phyloP scores from a whole-genome alignment of 139 green algal genomes.

The Picochlorum sp. region DNA sequence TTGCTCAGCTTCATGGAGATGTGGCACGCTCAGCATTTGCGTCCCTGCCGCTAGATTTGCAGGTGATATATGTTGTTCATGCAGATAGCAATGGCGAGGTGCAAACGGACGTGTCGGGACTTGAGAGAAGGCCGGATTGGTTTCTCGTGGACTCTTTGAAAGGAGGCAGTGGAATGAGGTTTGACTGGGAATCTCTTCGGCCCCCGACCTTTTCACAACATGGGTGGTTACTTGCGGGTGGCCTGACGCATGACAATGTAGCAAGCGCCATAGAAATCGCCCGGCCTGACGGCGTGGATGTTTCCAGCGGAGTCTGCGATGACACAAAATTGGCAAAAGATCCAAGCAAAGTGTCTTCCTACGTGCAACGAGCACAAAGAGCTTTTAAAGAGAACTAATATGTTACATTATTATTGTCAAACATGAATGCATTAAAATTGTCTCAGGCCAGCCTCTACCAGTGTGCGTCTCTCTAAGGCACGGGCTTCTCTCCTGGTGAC shows the following conservation, averaged over 20 bases:
- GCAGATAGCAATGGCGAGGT: conserved; percentile 39
- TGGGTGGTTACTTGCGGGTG: conserved; percentile 75
- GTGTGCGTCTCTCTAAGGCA: conserved; percentile 12
- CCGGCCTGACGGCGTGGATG: conserved; percentile 60
- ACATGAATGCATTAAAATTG: conserved; percentile 13
- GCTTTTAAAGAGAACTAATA: conserved; percentile 13
- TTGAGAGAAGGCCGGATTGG: conserved; percentile 36
- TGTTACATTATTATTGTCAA: neutral
- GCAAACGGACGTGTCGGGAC: conserved; percentile 37
- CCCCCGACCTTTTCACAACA: conserved; percentile 3
- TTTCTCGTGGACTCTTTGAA: conserved; percentile 67
- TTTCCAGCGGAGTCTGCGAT: conserved; percentile 68
- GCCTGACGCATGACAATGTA: conserved; percentile 61
- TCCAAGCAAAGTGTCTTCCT: conserved; percentile 23
- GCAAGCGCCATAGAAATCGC: conserved; percentile 43
- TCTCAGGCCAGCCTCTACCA: conserved; percentile 27
- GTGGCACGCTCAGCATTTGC: conserved; percentile 29
- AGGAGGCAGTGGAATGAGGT: conserved; percentile 54
- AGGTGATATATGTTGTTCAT: conserved; percentile 68
- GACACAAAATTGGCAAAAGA: conserved; percentile 51
- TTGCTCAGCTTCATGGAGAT: conserved; percentile 63
- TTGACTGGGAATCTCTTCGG: conserved; percentile 50
- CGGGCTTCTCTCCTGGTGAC: conserved; percentile 22
- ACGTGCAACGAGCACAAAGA: conserved; percentile 17
- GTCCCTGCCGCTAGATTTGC: conserved; percentile 28